phyloP scores from a whole-genome alignment of 129 eudicot genomes.

The Gnaphalium uliginosum region DNA sequence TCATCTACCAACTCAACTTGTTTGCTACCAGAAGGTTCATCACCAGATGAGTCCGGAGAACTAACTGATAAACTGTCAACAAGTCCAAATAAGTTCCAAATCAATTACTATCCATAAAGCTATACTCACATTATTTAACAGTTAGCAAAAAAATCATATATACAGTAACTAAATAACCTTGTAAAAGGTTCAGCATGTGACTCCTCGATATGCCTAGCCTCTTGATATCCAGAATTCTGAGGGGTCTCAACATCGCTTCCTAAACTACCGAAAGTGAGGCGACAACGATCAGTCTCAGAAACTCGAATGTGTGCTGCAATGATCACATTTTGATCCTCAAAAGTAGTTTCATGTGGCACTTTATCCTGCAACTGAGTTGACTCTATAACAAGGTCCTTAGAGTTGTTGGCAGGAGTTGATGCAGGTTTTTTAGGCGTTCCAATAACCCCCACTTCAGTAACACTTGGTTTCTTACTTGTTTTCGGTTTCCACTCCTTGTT shows the following conservation, averaged over 20 bases:
- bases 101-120: slow-evolving; percentile 4
- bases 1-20: slow-evolving; percentile 56
- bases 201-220: slow-evolving; percentile 41
- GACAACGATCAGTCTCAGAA: slow-evolving; percentile 68
- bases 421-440: slow-evolving; percentile 61
- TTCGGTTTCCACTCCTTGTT: slow-evolving; percentile 98
- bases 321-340: slow-evolving; percentile 72
- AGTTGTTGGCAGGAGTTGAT: slow-evolving; percentile 42
- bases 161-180: slow-evolving; percentile 49
- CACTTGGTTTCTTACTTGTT: slow-evolving; percentile 56
- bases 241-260: slow-evolving; percentile 50
- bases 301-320: slow-evolving; percentile 89
- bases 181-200: slow-evolving; percentile 45
- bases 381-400: slow-evolving; percentile 47
- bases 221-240: slow-evolving; percentile 37
- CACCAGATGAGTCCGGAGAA: slow-evolving; percentile 52
- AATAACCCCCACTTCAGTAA: slow-evolving; percentile 56
- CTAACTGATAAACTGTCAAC: slow-evolving; percentile 54
- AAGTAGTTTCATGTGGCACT: slow-evolving; percentile 37
- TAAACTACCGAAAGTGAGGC: slow-evolving; percentile 81
- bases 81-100: slow-evolving; percentile 1
- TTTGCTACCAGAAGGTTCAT: slow-evolving; percentile 52
- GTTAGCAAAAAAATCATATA: not conserved
- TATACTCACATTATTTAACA: not conserved
- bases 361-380: slow-evolving; percentile 47